Evolutionary conservation across 805 yeast species (phyloP).

Genomic region (Pichia thaimueangensis): DNA sequence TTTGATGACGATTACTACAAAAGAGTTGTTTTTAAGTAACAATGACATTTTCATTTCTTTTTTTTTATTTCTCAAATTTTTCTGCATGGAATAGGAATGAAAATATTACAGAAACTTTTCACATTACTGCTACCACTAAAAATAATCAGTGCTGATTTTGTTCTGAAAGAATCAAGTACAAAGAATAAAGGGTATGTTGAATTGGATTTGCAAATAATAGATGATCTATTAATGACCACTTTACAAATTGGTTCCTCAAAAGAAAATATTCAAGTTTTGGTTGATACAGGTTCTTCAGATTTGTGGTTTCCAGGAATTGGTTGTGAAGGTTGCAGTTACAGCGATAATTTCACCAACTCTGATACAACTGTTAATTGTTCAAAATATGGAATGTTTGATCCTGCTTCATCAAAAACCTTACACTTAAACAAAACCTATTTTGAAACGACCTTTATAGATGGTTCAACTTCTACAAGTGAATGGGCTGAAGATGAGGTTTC

Average conservation of each 20-base stretch:
- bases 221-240: conserved; percentile 34
- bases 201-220: not conserved
- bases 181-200: not conserved
- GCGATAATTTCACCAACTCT: not conserved
- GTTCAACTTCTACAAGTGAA: conserved; percentile 38
- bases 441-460: conserved; percentile 41
- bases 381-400: conserved; percentile 42
- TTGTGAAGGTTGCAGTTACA: conserved; percentile 39
- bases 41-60: too few relatives aligned
- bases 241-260: conserved; percentile 50
- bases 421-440: conserved; percentile 35
- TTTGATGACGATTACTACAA: too few relatives aligned
- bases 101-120: too few relatives aligned
- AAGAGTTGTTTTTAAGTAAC: too few relatives aligned
- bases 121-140: too few relatives aligned
- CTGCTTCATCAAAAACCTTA: conserved; percentile 34
- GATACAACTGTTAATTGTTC: conserved; percentile 30
- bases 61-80: too few relatives aligned
- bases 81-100: too few relatives aligned
- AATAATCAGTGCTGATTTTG: too few relatives aligned
- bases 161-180: too few relatives aligned
- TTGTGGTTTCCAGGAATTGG: conserved; percentile 52
- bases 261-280: conserved; percentile 47
- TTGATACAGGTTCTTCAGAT: conserved; percentile 79
- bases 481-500: conserved; percentile 60